Evolutionary conservation across 148 eudicot genomes (phyloP).

Genomic region (Vaccinium myrtillus): DNA sequence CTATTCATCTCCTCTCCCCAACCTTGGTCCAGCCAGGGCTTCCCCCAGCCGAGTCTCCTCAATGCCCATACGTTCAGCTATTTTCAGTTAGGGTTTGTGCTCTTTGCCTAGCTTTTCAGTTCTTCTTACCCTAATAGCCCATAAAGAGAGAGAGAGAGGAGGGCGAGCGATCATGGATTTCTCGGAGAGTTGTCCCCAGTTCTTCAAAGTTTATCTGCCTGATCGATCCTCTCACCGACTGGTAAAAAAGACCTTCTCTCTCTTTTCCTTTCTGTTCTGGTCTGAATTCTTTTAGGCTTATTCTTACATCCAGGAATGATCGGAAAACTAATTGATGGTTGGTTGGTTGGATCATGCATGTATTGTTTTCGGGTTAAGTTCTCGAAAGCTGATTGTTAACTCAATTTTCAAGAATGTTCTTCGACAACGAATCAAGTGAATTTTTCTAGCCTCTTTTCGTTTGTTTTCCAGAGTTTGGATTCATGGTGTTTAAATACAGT

Average conservation of each 20-base stretch:
- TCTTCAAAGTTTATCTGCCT: conserved; percentile 23
- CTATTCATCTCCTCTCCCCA: background rate
- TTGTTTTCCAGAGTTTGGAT: too few species aligned
- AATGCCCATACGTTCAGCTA: background rate
- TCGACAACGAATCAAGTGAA: background rate
- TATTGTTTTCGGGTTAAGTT: background rate
- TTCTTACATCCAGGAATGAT: background rate
- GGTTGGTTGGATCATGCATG: background rate
- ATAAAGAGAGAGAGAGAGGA: background rate
- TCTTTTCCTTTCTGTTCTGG: background rate
- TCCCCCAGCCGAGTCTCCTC: background rate
- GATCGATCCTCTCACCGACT: conserved; percentile 5
- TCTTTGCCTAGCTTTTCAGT: background rate
- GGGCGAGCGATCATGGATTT: background rate
- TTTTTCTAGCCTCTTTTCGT: background rate
- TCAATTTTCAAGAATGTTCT: background rate
- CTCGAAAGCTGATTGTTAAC: background rate
- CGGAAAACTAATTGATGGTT: background rate
- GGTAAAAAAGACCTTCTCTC: background rate
- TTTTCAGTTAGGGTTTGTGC: background rate
- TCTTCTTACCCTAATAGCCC: background rate
- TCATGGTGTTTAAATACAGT: too few species aligned
- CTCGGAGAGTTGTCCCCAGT: conserved; percentile 13
- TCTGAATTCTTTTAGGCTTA: background rate
- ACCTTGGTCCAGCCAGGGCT: background rate